phyloP scores from a whole-genome alignment of 768 basidiomycete genomes.

The Strobilomyces dryophilus region DNA sequence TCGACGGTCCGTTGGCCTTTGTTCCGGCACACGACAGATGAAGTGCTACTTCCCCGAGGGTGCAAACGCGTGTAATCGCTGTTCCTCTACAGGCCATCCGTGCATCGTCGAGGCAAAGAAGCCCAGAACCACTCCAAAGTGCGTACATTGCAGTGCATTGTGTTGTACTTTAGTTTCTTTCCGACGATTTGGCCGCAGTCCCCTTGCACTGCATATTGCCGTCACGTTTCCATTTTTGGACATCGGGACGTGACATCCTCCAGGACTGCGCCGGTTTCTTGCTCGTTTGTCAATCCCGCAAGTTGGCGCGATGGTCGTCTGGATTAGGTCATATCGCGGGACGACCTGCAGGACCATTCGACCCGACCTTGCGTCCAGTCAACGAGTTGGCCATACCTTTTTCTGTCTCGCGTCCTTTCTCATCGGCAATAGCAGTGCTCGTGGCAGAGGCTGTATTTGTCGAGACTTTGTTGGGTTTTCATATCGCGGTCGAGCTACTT shows the following conservation, averaged over 20 bases:
- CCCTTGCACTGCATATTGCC: conserved; percentile 24
- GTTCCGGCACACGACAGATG: conserved; percentile 49
- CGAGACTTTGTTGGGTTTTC: not conserved
- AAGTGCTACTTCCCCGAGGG: conserved; percentile 77
- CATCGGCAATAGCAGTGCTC: conserved; percentile 11
- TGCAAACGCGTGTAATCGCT: conserved; percentile 75
- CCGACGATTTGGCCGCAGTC: conserved; percentile 1
- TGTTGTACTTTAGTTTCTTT: not conserved
- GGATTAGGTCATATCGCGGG: conserved; percentile 12
- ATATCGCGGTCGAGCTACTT: conserved; percentile 16
- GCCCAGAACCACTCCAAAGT: conserved; percentile 78
- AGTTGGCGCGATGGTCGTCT: conserved; percentile 9
- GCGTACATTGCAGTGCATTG: conserved; percentile 37
- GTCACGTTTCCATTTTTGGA: conserved; percentile 23
- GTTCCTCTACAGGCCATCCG: conserved; percentile 64
- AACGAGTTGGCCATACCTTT: not conserved
- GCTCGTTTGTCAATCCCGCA: conserved; percentile 10
- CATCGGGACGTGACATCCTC: conserved; percentile 16
- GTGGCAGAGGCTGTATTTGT: conserved; percentile 12
- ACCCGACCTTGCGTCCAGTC: not conserved
- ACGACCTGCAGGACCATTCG: conserved; percentile 5
- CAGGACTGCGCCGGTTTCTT: conserved; percentile 17
- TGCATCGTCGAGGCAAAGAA: conserved; percentile 85
- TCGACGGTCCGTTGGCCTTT: conserved; percentile 6
- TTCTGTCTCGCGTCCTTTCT: conserved; percentile 8